Base-by-base conservation (phyloP, 306 rosid genomes). In the Vigna mungo region DNA sequence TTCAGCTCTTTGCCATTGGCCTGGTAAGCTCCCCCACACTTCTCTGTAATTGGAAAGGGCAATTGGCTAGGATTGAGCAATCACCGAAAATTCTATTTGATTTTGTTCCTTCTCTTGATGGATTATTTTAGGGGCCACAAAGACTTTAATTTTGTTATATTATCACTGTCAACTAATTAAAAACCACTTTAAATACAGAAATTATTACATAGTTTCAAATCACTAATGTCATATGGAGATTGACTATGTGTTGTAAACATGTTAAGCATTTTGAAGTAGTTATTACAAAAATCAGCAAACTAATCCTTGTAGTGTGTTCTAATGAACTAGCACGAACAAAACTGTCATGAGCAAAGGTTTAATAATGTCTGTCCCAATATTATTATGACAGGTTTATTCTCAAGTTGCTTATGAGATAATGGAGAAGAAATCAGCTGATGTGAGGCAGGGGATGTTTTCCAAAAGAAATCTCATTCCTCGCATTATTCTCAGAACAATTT, bases 371-470 rank as follows among this genome's bases (percentile, higher is more conserved):
- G 61, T 75, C 64, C 32, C 47, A 55, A 41, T 25, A 25, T 25
- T 55, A 36, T 48, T 43, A 25, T 48, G 17, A 61, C 87, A 94
- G 98, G 97, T 95, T 34, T 95, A 95, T 78, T 91, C 98, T n/a
- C 98, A 95, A 90, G 98, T 95, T 66, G 97, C 98, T 7, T 95
- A 95, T 78, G 97, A 94, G 92, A 88, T 94, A 58, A 92, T 94
- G 93, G 97, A 95, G 86, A 88, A 84, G 83, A 71, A 86, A 77
- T 92, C 97, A 56, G 96, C 97, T 0, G 97, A 95, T 77, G 91
- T 84, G 76, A 87, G 74, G 34, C 93, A 90, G 72, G 98, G 96
- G 66, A 76, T 95, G 62, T 92, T 95, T 68, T 89, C 97, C 2
- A 92, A 83, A 75, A 84, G 97, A 80, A 95, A 95, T 69, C 86